Conservation (phyloP, 1,284 basidiomycete genomes). For the Cutaneotrichosporon sp. region DNA sequence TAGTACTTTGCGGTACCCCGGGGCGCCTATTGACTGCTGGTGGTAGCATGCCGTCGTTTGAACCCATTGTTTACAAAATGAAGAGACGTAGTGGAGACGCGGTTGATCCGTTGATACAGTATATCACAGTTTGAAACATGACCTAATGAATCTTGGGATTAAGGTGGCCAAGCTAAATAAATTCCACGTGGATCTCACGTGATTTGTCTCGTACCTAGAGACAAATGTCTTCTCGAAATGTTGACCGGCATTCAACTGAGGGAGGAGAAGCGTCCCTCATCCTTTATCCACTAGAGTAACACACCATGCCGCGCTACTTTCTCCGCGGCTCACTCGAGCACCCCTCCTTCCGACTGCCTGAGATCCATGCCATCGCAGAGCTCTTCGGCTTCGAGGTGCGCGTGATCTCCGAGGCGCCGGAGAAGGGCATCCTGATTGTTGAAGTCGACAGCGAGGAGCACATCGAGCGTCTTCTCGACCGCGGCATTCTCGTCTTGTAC, state of each 20-base stretch:
- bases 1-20: not conserved
- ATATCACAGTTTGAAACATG: not conserved
- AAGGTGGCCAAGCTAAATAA: constrained; percentile 3
- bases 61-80: not conserved
- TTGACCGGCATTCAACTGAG: not conserved
- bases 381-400: constrained; percentile 44
- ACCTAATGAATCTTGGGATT: not conserved
- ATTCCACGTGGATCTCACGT: not conserved
- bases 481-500: constrained; percentile 82
- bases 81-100: not conserved
- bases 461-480: constrained; percentile 67
- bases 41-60: not conserved
- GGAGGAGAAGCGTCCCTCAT: too few relatives aligned
- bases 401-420: constrained; percentile 40
- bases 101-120: too few relatives aligned
- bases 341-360: constrained; percentile 74
- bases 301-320: constrained; percentile 59
- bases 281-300: not conserved
- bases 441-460: constrained; percentile 70
- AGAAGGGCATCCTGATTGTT: constrained; percentile 66
- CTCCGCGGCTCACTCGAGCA: constrained; percentile 77
- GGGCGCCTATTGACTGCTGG: not conserved
- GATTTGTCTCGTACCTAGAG: not conserved
- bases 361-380: constrained; percentile 58
- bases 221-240: constrained; percentile 5